Base-by-base conservation (phyloP, 192 early-diverging fungal genomes). In the Coemansia sp. region DNA sequence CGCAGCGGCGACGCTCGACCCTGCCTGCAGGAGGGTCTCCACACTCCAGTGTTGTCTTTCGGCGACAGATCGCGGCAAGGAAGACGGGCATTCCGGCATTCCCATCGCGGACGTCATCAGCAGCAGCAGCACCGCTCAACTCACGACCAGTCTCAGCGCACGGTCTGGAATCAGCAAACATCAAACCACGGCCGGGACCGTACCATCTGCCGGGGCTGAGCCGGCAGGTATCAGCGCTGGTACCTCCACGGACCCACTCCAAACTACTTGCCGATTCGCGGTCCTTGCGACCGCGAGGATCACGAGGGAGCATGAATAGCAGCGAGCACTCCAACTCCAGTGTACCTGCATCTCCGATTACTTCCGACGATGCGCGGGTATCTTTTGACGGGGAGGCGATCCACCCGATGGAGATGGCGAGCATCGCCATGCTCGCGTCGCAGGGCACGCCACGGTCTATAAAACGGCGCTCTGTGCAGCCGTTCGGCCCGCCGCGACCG, bases 381-480 rank as follows among this genome's bases (percentile, higher is more conserved):
- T 72, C 68, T 8, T 72, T 65, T 49, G 68, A 72, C 33, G 68
- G 68, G 14, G 60, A 58, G 18, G 17, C 54, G 12, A 54, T 70
- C 20, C 41, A 50, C 21, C 38, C 45, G 2, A 22, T 36, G 5
- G 60, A 64, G 9, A 44, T 41, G 4, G 25, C 67, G 3, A 63
- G 55, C 14, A 57, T 70, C 8, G 47, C 60, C 11, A 30, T 50
- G 2, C 21, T 70, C 12, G 52, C 67, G 23, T 51, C 55, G 7
- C 55, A 53, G 11, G 25, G 30, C 29, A 38, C 51, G 18, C 22
- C 33, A 14, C 46, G 56, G 22, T 38, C 48, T 17, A 20, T 31
- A 6, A 23, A 38, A 19, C 41, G 47, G 32, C 56, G 56, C 11
- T 17, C 51, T 1, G 26, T 36, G 16, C 56, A 54, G 10, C 44